Base-by-base conservation (phyloP, 176 grass and related monocot genomes). In the Eleusine coracana region DNA sequence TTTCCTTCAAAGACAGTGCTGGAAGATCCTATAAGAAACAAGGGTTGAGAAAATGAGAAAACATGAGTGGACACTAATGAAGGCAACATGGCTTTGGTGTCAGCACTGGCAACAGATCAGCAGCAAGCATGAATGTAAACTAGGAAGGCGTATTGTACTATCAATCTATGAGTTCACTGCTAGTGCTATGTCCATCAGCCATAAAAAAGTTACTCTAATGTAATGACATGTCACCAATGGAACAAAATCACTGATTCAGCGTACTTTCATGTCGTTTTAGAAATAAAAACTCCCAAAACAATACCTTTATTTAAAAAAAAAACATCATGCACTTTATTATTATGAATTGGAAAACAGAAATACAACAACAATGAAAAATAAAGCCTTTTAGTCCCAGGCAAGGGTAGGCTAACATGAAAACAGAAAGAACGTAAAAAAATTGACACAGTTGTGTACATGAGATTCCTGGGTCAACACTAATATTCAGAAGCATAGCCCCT, bases 21-120 rank as follows among this genome's bases (percentile, higher is more conserved):
- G 92, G 92, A 81, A 98, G 73, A 88, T 90, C 91, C 96, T 98
- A 86, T 66, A 76, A 80, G 56, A 79, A 80, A 71, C 56, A 74
- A 83, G 82, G 69, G 37, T 10, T 49, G 78, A 59, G 36, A 42
- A 41, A 55, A 27, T 40, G n/a, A 58, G 78, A 39, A 82, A 86
- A 83, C 17, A 86, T 77, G 64, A 82, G 37, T 79, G 54, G 27
- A 48, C 39, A 76, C 56, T 59, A 60, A 78, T 79, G 25, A 20
- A 77, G 38, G 72, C 62, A 59, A 31, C 49, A 66, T 27, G 18
- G 59, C 34, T 64, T 74, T 55, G 71, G 71, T 21, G 55, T 46
- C 64, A 80, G 55, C 21, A 48, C 36, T 58, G 15, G 10, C 59
- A 88, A 20, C 29, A 38, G 41, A 74, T 14, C 10, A 84, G 41